These are phyloP conservation scores for Kazachstania kunashirensis DNA, from an alignment of 805 yeast genomes.

Conservation along the genomic window DNA sequence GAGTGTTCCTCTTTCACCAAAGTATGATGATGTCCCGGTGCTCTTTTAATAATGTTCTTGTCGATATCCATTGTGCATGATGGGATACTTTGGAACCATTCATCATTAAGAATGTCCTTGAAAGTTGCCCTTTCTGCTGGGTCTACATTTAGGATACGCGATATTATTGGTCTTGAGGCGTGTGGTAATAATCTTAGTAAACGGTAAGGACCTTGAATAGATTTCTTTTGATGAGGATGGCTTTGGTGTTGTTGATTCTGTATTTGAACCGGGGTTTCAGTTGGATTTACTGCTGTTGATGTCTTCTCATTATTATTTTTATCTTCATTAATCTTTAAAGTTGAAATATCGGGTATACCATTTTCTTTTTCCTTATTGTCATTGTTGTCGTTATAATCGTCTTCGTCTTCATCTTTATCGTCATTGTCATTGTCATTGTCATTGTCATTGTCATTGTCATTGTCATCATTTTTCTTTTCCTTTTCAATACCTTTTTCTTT, in stretches of 20 bases:
- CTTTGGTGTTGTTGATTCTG: too few species aligned
- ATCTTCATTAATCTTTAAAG: too few species aligned
- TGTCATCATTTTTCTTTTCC: slow-evolving; percentile 35
- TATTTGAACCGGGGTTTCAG: too few species aligned
- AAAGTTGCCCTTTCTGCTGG: slow-evolving; percentile 54
- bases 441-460: neutral
- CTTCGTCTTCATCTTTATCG: slow-evolving; percentile 49
- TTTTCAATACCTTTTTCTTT: neutral
- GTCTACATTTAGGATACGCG: slow-evolving; percentile 54
- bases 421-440: slow-evolving; percentile 35
- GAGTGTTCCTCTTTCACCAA: slow-evolving; percentile 38
- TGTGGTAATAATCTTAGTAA: slow-evolving; percentile 72
- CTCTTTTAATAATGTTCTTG: slow-evolving; percentile 32
- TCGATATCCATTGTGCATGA: slow-evolving; percentile 44
- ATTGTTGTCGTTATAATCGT: too few species aligned
- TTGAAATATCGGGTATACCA: too few species aligned
- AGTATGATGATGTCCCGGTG: slow-evolving; percentile 43
- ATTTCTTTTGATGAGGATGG: slow-evolving; percentile 36
- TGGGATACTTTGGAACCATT: slow-evolving; percentile 55
- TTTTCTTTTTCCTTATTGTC: too few species aligned
- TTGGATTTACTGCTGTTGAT: too few species aligned
- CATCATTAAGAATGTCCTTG: slow-evolving; percentile 54
- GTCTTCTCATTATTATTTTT: too few species aligned
- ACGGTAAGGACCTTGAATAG: slow-evolving; percentile 74
- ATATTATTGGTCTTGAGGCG: slow-evolving; percentile 66